Evolutionary conservation across 495 filamentous ascomycete genomes (phyloP), one percentile per base, ranked within the genome.

Genomic region (Lineolata rhizophorae): DNA sequence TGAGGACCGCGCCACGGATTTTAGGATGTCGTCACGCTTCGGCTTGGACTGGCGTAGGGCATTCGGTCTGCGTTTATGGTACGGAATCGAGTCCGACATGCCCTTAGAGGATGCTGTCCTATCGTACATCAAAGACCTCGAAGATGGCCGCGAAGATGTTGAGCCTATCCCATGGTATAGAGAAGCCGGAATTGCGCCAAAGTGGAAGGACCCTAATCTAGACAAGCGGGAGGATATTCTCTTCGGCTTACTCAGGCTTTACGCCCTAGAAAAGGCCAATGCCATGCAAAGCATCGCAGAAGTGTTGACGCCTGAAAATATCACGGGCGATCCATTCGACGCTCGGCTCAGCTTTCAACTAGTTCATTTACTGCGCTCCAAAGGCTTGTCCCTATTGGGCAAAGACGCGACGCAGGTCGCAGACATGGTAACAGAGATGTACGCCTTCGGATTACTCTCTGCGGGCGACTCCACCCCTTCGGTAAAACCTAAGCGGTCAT

Each of bases 21-120:
- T 95, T 40, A 59, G 66, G 22, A 72, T 94, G 34, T 72, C 78
- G 3, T 63, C 76, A 38, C 67, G 70, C 11, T 97, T 94, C 45
- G 65, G 70, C 5, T 57, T 97, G 20, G 74, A 90, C 48, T 97
- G 87, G 87, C 67, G 75, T 50, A 81, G 87, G 41, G 73, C 81
- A 1, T 92, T 97, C 48, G 90, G 79, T 10, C 61, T 97, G 14
- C 69, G 83, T 30, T 61, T 95, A 5, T 92, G 76, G 71, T 94
- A 92, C 49, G 68, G 65, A 24, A 78, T 70, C 27, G 57, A 61
- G 6, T 58, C 69, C 18, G 61, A 72, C 29, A 69, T 79, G 21
- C 59, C 66, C 24, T 58, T 91, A 20, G 66, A 73, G 32, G 59
- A 56, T 29, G 83, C 82, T 6, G 67, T 92, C 13, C 51, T 61